phyloP scores from a whole-genome alignment of 140 eudicot genomes.

The Bidens hawaiensis region DNA sequence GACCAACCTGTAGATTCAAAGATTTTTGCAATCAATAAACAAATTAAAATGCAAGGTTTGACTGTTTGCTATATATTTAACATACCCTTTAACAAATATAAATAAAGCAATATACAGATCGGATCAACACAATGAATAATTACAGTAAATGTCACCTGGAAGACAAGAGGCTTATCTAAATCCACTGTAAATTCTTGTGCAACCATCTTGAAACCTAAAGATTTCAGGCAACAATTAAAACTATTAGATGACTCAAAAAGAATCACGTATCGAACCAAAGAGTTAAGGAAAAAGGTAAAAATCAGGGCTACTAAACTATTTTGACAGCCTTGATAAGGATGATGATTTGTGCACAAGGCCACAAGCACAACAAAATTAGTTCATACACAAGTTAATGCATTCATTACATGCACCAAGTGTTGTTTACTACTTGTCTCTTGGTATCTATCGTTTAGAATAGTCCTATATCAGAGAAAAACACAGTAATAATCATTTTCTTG shows the following conservation, averaged over 20 bases:
- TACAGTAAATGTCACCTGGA: slow-evolving; percentile 29
- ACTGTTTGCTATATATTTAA: neutral
- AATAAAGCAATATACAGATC: neutral
- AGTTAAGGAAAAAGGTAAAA: neutral
- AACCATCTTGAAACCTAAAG: slow-evolving; percentile 36
- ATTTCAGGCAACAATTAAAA: slow-evolving; percentile 1
- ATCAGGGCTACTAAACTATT: slow-evolving; percentile 1
- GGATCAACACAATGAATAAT: slow-evolving; percentile 2
- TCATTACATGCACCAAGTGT: neutral
- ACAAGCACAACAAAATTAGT: neutral
- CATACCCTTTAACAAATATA: neutral
- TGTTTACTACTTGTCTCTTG: neutral
- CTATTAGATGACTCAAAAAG: neutral
- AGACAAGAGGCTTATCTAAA: slow-evolving; percentile 44
- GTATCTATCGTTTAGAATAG: neutral
- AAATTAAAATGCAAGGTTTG: neutral
- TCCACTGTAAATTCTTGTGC: slow-evolving; percentile 42
- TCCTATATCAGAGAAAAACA: neutral
- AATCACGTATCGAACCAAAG: neutral
- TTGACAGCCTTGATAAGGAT: neutral
- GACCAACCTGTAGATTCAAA: slow-evolving; percentile 66
- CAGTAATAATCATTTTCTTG: neutral
- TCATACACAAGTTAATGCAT: neutral
- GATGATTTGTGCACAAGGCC: neutral
- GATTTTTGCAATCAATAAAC: neutral